Evolutionary conservation across 768 basidiomycete species (phyloP).

Genomic region (Pleurotus tuber-regium): DNA sequence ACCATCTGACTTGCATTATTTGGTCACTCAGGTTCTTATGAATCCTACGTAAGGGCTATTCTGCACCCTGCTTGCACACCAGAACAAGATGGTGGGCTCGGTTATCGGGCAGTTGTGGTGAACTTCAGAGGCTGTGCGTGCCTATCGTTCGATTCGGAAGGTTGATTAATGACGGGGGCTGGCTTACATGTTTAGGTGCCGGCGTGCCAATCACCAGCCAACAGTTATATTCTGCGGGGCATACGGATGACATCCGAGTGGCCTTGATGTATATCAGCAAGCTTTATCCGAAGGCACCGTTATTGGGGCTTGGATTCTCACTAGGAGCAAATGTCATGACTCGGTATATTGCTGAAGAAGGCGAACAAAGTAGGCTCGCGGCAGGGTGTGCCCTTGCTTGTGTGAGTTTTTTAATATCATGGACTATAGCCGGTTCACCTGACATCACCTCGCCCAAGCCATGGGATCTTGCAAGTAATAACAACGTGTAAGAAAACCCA

Average conservation of each 20-base stretch:
- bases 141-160: slow-evolving; percentile 6
- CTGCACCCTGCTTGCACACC: slow-evolving; percentile 71
- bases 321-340: slow-evolving; percentile 91
- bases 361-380: slow-evolving; percentile 54
- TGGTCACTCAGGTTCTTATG: slow-evolving; percentile 69
- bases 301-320: slow-evolving; percentile 90
- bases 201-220: slow-evolving; percentile 79
- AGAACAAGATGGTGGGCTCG: slow-evolving; percentile 78
- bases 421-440: slow-evolving; percentile 6
- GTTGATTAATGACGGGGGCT: slow-evolving; percentile 12
- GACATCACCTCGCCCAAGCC: slow-evolving; percentile 33
- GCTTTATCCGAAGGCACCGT: slow-evolving; percentile 72
- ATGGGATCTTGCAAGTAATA: slow-evolving; percentile 52
- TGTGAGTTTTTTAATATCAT: slow-evolving; percentile 42
- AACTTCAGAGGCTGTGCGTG: slow-evolving; percentile 90
- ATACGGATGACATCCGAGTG: slow-evolving; percentile 86
- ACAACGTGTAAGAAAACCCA: slow-evolving; percentile 36
- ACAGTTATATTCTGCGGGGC: slow-evolving; percentile 83
- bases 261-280: slow-evolving; percentile 74
- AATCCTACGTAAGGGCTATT: slow-evolving; percentile 85
- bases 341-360: slow-evolving; percentile 86
- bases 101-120: slow-evolving; percentile 86
- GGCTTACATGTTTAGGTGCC: too few relatives aligned
- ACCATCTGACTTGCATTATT: slow-evolving; percentile 7
- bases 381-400: slow-evolving; percentile 73